Percentiles rank a stretch among this genome's conserved stretches.
These are phyloP conservation scores for Eucalyptus tenuipes DNA, from an alignment of 345 rosid genomes.

Conservation along the genomic window DNA sequence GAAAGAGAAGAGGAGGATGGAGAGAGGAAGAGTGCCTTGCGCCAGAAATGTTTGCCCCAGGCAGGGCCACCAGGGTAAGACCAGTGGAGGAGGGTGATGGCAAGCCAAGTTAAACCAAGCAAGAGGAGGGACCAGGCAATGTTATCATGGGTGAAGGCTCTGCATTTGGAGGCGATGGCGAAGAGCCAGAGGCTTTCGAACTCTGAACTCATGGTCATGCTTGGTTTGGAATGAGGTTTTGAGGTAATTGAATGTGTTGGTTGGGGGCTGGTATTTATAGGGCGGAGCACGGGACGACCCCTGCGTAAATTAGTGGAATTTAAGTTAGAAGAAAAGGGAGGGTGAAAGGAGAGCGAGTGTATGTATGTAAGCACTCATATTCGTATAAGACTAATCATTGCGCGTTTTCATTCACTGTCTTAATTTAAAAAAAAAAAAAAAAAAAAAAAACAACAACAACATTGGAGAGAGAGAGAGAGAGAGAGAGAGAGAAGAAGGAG, in stretches of 20 bases:
- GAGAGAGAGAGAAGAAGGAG: background rate
- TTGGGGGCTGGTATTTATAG: background rate
- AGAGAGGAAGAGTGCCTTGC: background rate
- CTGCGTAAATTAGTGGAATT: background rate
- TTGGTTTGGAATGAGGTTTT: background rate
- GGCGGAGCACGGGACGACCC: background rate
- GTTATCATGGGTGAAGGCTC: slow-evolving; percentile 1
- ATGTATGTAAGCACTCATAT: background rate
- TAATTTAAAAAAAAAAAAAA: background rate
- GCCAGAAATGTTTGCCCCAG: slow-evolving; percentile 21
- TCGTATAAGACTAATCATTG: background rate
- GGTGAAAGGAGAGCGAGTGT: background rate
- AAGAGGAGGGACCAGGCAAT: background rate
- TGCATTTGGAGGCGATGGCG: slow-evolving; percentile 20
- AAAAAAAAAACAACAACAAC: background rate
- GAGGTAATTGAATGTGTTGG: background rate
- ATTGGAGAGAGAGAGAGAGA: background rate
- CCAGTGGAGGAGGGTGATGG: slow-evolving; percentile 19
- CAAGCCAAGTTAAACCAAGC: slow-evolving; percentile 10
- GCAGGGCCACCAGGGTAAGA: slow-evolving; percentile 37
- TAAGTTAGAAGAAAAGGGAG: background rate
- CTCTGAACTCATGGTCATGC: background rate
- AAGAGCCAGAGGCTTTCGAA: background rate
- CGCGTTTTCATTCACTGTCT: background rate
- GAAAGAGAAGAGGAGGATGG: background rate